Percentiles rank a stretch among this genome's conserved stretches.
These are phyloP conservation scores for Articulospora tetracladia DNA, from an alignment of 495 filamentous ascomycete species.

Conservation along the genomic window DNA sequence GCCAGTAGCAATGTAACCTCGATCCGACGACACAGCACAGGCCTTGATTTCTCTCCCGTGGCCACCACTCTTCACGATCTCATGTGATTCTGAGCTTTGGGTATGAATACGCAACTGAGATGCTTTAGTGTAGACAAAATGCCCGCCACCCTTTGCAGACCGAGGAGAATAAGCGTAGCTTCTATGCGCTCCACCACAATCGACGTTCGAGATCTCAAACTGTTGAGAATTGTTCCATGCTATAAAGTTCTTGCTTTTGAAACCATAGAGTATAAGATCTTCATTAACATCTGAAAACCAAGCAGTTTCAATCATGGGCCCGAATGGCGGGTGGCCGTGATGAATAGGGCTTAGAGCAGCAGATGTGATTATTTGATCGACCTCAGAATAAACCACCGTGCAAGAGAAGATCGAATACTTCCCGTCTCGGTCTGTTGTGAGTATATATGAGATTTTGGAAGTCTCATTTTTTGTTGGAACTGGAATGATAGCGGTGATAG, in stretches of 20 bases:
- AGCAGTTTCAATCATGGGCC: constrained; percentile 63
- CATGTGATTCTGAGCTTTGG: constrained; percentile 43
- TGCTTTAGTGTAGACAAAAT: constrained; percentile 53
- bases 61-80: constrained; percentile 58
- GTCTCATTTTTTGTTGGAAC: constrained; percentile 25
- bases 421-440: constrained; percentile 75
- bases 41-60: constrained; percentile 91
- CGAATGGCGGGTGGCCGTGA: constrained; percentile 47
- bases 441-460: constrained; percentile 33
- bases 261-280: constrained; percentile 73
- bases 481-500: constrained; percentile 61
- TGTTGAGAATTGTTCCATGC: constrained; percentile 70
- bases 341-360: constrained; percentile 14
- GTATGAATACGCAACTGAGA: constrained; percentile 47
- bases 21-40: constrained; percentile 47
- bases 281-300: constrained; percentile 40
- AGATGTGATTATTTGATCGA: neutral
- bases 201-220: constrained; percentile 60
- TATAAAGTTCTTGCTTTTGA: constrained; percentile 71
- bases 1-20: constrained; percentile 66
- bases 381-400: neutral
- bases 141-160: constrained; percentile 4
- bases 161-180: constrained; percentile 58
- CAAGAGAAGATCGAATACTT: constrained; percentile 57
- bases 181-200: constrained; percentile 82